phyloP scores from a whole-genome alignment of 768 basidiomycete genomes.

The Lactifluus pinguis region DNA sequence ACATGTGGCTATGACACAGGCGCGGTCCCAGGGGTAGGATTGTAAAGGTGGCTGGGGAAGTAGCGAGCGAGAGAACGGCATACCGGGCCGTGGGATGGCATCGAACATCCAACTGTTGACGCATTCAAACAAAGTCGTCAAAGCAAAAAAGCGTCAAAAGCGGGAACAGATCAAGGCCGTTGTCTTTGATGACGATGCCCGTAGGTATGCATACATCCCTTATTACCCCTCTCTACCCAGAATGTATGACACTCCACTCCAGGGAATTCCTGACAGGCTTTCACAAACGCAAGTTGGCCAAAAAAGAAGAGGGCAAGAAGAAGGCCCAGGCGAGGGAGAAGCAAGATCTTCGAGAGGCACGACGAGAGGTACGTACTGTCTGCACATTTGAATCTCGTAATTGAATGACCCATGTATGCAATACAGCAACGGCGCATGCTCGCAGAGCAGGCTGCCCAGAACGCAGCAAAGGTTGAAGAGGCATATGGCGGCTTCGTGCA shows the following conservation, averaged over 20 bases:
- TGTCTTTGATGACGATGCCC: slow-evolving; percentile 78
- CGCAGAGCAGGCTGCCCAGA: slow-evolving; percentile 66
- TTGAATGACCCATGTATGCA: slow-evolving; percentile 18
- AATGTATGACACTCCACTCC: not conserved
- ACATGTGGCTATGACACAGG: no score
- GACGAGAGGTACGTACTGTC: slow-evolving; percentile 56
- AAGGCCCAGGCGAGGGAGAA: slow-evolving; percentile 73
- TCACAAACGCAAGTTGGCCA: slow-evolving; percentile 83
- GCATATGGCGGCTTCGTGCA: slow-evolving; percentile 43
- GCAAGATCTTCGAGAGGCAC: slow-evolving; percentile 59
- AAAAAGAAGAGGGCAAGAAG: slow-evolving; percentile 64
- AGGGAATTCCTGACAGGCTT: slow-evolving; percentile 93
- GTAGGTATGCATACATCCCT: slow-evolving; percentile 30
- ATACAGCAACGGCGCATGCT: slow-evolving; percentile 67
- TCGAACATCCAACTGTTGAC: slow-evolving; percentile 52
- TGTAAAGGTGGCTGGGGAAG: no score
- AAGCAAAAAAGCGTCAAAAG: slow-evolving; percentile 58
- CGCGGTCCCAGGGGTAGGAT: no score
- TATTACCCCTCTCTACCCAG: not conserved
- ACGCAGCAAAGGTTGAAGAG: slow-evolving; percentile 67
- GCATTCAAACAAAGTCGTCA: slow-evolving; percentile 50
- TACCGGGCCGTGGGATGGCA: slow-evolving; percentile 15
- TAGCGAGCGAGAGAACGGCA: no score
- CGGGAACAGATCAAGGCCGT: slow-evolving; percentile 67
- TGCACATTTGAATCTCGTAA: not conserved